Evolutionary conservation across 257 asterid genomes (phyloP).

Genomic region (Solanum rostratum): DNA sequence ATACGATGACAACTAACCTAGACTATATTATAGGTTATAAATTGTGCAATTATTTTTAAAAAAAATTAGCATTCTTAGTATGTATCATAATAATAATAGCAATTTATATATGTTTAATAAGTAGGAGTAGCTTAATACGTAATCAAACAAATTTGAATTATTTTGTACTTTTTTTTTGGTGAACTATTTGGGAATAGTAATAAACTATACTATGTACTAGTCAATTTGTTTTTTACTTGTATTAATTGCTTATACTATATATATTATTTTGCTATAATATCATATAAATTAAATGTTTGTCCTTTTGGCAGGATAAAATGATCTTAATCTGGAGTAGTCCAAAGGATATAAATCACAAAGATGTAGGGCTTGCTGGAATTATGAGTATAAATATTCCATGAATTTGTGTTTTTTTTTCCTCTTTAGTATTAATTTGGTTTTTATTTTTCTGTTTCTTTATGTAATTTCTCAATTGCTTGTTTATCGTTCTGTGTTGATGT

Average conservation of each 20-base stretch:
- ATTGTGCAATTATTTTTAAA: no score
- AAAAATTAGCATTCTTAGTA: no score
- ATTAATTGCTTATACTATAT: background rate
- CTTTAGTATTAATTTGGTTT: background rate
- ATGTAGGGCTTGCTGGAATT: background rate
- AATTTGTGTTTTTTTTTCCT: background rate
- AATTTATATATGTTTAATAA: background rate
- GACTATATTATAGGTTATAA: no score
- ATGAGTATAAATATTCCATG: background rate
- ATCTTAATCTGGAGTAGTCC: background rate
- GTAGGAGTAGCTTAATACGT: background rate
- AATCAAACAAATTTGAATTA: background rate
- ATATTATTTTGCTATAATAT: background rate
- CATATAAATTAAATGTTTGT: background rate
- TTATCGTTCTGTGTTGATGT: background rate
- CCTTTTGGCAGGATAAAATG: background rate
- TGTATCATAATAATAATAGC: no score
- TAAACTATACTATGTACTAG: background rate
- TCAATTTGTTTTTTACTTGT: background rate
- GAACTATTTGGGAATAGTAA: background rate
- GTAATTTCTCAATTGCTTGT: background rate
- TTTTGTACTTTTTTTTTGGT: background rate
- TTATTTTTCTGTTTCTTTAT: background rate
- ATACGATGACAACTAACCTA: no score
- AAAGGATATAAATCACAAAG: background rate